A percentile compares a stretch with the other conserved stretches of the same genome.
phyloP scores from a whole-genome alignment of 2,329 filamentous ascomycete genomes.

The Botryotinia convoluta region DNA sequence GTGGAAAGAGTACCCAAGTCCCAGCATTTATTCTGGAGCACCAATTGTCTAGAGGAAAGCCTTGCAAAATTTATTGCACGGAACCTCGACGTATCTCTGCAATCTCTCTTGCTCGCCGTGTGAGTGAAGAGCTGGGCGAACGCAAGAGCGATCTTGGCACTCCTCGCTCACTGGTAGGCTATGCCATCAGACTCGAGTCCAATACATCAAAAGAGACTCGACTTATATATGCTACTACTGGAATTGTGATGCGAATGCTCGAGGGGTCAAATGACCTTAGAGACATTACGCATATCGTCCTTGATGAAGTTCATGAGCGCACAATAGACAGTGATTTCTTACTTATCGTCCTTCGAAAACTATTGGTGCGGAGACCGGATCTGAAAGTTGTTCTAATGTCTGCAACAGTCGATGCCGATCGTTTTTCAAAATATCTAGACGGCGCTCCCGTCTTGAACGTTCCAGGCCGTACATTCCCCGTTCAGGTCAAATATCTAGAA shows the following conservation, averaged over 20 bases:
- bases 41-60: slow-evolving; percentile 73
- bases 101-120: slow-evolving; percentile 86
- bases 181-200: slow-evolving; percentile 89
- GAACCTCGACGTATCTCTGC: slow-evolving; percentile 95
- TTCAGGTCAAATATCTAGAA: slow-evolving; percentile 83
- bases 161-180: slow-evolving; percentile 79
- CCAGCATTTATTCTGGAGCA: slow-evolving; percentile 91
- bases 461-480: slow-evolving; percentile 90
- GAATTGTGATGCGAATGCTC: slow-evolving; percentile 97
- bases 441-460: slow-evolving; percentile 85
- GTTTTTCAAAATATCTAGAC: slow-evolving; percentile 84
- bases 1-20: slow-evolving; percentile 97
- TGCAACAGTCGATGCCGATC: slow-evolving; percentile 88
- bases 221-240: slow-evolving; percentile 82
- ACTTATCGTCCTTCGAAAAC: slow-evolving; percentile 82
- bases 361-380: slow-evolving; percentile 71
- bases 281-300: slow-evolving; percentile 87
- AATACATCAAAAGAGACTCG: slow-evolving; percentile 79
- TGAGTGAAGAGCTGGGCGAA: slow-evolving; percentile 93
- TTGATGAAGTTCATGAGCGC: slow-evolving; percentile 97
- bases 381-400: slow-evolving; percentile 97
- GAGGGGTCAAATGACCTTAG: slow-evolving; percentile 82
- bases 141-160: slow-evolving; percentile 79
- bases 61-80: slow-evolving; percentile 92
- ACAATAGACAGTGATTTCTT: slow-evolving; percentile 97